These are phyloP conservation scores for Dianthus caryophyllus DNA, from an alignment of 148 eudicot genomes.

Conservation along the genomic window DNA sequence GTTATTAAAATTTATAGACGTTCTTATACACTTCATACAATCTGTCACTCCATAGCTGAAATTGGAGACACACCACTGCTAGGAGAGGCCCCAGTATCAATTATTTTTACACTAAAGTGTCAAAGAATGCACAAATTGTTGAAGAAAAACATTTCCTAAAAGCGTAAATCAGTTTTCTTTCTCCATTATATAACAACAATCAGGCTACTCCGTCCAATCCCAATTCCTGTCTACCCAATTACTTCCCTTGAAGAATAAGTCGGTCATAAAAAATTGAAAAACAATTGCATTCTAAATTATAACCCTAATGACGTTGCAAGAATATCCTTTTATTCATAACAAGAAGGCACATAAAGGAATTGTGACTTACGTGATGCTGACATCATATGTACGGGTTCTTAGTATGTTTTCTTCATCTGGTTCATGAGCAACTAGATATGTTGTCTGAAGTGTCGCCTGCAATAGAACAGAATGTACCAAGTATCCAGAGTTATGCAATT, in stretches of 20 bases:
- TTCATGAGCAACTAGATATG: constrained; percentile 90
- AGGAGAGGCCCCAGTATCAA: neutral
- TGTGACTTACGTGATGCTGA: constrained; percentile 81
- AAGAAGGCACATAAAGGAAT: constrained; percentile 1
- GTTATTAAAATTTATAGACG: neutral
- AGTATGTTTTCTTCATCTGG: constrained; percentile 96
- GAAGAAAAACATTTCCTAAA: neutral
- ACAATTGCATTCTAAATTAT: neutral
- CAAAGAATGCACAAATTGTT: neutral
- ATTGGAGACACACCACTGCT: neutral
- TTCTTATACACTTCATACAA: neutral
- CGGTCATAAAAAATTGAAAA: neutral
- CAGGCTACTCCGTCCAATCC: neutral
- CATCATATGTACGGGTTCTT: constrained; percentile 91
- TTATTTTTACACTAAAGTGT: too few relatives aligned
- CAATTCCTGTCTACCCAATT: neutral
- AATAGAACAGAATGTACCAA: constrained; percentile 7
- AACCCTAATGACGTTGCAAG: neutral
- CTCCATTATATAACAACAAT: neutral
- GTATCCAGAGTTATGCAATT: neutral
- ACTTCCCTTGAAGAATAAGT: neutral
- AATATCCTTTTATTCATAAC: neutral
- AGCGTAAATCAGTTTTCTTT: neutral
- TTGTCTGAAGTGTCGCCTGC: constrained; percentile 77
- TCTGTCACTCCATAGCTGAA: neutral